A percentile compares a stretch with the other conserved stretches of the same genome.
Conservation (phyloP, 495 filamentous ascomycete species). For the Lasiosphaeria ovina region DNA sequence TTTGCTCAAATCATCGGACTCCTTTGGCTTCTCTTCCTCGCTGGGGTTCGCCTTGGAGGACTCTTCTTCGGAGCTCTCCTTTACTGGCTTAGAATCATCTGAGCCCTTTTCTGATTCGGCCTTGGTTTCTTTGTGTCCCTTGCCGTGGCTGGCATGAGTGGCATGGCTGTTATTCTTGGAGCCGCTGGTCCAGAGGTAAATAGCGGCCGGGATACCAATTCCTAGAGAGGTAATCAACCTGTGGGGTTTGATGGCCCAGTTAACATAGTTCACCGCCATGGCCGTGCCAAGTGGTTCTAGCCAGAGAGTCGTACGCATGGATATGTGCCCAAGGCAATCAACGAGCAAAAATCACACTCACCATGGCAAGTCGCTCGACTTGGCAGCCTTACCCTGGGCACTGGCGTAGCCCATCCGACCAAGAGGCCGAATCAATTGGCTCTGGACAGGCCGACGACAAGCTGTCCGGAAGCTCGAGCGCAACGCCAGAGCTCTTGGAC, state of each 20-base stretch:
- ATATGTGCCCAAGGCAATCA: too few relatives aligned
- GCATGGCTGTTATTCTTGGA: constrained; percentile 1
- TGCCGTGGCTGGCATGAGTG: neutral
- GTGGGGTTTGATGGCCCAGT: neutral
- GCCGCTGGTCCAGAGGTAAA: constrained; percentile 7
- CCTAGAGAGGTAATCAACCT: constrained; percentile 23
- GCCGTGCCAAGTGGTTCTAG: too few relatives aligned
- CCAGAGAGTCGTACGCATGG: too few relatives aligned
- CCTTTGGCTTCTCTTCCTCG: neutral
- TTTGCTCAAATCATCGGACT: constrained; percentile 11
- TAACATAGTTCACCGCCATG: too few relatives aligned
- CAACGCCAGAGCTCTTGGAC: neutral
- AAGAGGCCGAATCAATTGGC: constrained; percentile 6
- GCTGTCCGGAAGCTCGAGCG: constrained; percentile 14
- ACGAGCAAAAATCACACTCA: constrained; percentile 2
- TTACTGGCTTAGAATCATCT: neutral
- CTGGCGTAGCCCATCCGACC: constrained; percentile 19
- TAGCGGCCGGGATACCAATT: constrained; percentile 17
- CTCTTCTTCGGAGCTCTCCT: neutral
- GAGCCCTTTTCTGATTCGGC: neutral
- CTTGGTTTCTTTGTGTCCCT: constrained; percentile 7
- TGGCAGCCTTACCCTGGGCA: constrained; percentile 11
- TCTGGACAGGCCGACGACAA: neutral
- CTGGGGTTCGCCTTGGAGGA: constrained; percentile 33
- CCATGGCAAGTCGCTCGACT: constrained; percentile 22